A percentile compares a stretch with the other conserved stretches of the same genome.
Conservation (phyloP, 2,329 filamentous ascomycete genomes). For the Leptodontidium sp. region DNA sequence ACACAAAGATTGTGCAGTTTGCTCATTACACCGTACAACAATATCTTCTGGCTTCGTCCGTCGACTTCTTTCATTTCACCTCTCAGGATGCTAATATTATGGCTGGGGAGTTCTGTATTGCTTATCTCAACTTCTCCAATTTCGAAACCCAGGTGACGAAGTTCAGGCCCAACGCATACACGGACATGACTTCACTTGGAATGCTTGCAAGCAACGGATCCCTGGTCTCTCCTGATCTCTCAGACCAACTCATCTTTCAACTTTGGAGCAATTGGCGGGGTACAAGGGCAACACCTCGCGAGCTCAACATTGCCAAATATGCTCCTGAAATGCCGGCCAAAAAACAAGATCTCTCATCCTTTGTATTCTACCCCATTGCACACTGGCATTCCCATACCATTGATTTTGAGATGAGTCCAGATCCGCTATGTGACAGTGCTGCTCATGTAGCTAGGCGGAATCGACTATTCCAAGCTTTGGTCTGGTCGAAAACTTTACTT, state of each 20-base stretch:
- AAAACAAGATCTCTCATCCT: not conserved
- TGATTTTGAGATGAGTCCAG: not conserved
- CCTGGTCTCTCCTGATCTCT: slow-evolving; percentile 10
- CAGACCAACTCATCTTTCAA: slow-evolving; percentile 2
- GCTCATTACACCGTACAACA: slow-evolving; percentile 37
- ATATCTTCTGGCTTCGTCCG: slow-evolving; percentile 22
- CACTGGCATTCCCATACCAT: slow-evolving; percentile 27
- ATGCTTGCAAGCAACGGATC: slow-evolving; percentile 16
- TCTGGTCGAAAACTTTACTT: slow-evolving; percentile 14
- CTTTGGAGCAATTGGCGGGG: slow-evolving; percentile 22
- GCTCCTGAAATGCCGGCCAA: no score
- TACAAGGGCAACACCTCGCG: not conserved
- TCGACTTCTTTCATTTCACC: slow-evolving; percentile 19
- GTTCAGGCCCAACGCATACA: slow-evolving; percentile 23
- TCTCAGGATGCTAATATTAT: slow-evolving; percentile 24
- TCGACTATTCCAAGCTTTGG: slow-evolving; percentile 16
- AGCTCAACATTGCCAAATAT: not conserved
- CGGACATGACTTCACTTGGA: slow-evolving; percentile 19
- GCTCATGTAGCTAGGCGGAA: not conserved
- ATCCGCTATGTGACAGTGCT: not conserved
- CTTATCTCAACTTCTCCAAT: slow-evolving; percentile 32
- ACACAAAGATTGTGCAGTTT: slow-evolving; percentile 22
- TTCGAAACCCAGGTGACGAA: slow-evolving; percentile 30
- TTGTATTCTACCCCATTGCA: not conserved
- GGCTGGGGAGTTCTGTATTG: slow-evolving; percentile 31